These are phyloP conservation scores for Trichoderma lentiforme DNA, from an alignment of 2,329 filamentous ascomycete species.

Conservation along the genomic window DNA sequence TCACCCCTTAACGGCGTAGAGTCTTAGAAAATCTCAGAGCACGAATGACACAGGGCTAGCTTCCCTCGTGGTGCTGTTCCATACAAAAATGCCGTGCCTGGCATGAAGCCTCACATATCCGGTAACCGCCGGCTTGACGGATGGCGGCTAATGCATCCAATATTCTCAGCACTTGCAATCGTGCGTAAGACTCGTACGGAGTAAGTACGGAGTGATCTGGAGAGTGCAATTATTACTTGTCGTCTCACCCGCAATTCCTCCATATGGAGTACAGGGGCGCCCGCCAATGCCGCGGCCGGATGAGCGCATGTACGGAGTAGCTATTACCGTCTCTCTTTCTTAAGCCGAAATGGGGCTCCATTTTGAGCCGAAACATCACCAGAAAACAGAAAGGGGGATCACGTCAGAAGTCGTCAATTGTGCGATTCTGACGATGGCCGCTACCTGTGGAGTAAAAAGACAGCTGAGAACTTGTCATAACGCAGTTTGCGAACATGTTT, in stretches of 20 bases:
- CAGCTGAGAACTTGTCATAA: neutral
- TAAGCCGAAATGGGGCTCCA: conserved; percentile 15
- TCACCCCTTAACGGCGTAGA: neutral
- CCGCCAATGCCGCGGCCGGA: neutral
- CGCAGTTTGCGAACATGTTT: neutral
- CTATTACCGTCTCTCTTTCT: neutral
- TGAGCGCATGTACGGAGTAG: neutral
- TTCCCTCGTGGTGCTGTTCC: neutral
- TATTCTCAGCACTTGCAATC: neutral
- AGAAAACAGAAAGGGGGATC: neutral
- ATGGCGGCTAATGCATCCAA: neutral
- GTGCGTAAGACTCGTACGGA: neutral
- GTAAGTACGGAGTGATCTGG: neutral
- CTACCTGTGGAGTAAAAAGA: neutral
- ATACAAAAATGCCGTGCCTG: neutral
- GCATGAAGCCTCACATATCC: neutral
- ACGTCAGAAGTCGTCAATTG: conserved; percentile 1
- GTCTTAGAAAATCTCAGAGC: neutral
- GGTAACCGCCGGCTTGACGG: neutral
- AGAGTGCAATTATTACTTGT: neutral
- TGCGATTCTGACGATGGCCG: conserved; percentile 2
- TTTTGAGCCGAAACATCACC: conserved; percentile 17
- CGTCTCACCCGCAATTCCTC: neutral
- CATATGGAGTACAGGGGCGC: neutral
- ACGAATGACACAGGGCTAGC: neutral